These are phyloP conservation scores for Hericium rajendrae DNA, from an alignment of 768 basidiomycete species.

Conservation along the genomic window DNA sequence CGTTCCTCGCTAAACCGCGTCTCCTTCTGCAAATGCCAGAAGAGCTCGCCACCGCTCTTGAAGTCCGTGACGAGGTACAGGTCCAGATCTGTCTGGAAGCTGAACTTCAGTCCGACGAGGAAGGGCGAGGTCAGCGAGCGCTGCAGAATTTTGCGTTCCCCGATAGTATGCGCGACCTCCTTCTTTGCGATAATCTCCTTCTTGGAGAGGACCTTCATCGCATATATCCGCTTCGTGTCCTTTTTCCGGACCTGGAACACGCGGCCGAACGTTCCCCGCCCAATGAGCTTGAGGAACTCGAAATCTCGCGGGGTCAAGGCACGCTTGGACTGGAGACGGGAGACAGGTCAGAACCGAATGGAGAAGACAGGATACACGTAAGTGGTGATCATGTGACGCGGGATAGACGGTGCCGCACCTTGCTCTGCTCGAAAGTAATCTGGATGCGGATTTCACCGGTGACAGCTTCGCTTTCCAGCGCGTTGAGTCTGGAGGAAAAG, in stretches of 20 bases:
- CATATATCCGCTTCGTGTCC: constrained; percentile 98
- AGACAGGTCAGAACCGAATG: constrained; percentile 9
- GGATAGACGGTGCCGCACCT: constrained; percentile 40
- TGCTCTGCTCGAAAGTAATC: constrained; percentile 85
- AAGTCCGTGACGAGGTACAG: constrained; percentile 97
- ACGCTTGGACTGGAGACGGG: constrained; percentile 54
- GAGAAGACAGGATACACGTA: not conserved
- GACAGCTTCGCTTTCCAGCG: constrained; percentile 72
- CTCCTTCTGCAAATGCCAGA: constrained; percentile 97
- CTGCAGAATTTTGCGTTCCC: constrained; percentile 97
- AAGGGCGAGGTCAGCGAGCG: constrained; percentile 89
- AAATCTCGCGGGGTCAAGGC: constrained; percentile 92
- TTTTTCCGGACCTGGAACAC: constrained; percentile 98
- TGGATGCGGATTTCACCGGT: constrained; percentile 93
- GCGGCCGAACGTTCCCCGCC: constrained; percentile 94
- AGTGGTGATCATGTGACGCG: constrained; percentile 1
- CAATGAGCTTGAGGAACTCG: constrained; percentile 97
- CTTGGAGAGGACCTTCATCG: constrained; percentile 98
- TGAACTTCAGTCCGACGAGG: constrained; percentile 96
- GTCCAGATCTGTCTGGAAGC: constrained; percentile 93
- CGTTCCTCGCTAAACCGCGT: constrained; percentile 89
- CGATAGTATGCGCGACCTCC: constrained; percentile 98
- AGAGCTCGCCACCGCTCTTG: constrained; percentile 96
- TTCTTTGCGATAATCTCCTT: constrained; percentile 99
- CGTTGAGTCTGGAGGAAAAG: constrained; percentile 43